Base-by-base conservation (phyloP, 495 filamentous ascomycete species). In the Podospora anserina region DNA sequence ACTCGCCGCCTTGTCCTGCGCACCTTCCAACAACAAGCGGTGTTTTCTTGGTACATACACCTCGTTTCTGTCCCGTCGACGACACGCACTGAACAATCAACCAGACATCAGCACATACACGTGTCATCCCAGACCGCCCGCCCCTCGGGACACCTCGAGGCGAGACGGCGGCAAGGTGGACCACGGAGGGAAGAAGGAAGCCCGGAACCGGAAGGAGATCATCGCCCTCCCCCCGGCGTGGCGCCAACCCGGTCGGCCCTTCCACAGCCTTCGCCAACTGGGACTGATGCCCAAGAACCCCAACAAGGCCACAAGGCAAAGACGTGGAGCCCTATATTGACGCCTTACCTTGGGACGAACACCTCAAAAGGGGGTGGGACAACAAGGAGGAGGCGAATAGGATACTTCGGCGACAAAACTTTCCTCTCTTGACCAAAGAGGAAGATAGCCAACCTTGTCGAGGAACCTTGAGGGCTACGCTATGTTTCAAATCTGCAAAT, bases 401-500 rank as follows among this genome's bases (percentile, higher is more conserved):
- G 39, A 49, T 49, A 49, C 39, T 13, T 49, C 30, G 39, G 39
- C 39, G 30, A 32, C 30, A 32, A 32, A 32, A 32, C 4, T 32
- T 32, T 32, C 30, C 30, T 32, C 4, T 32, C 30, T 32, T 32
- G 30, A 32, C 30, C 30, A 32, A 32, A 32, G 30, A 32, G 4
- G 30, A 32, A 32, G 30, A 32, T 5, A 32, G 0, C 30, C 7
- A 32, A 20, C 58, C 58, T 28, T 60, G 58, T 32, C 27, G 23
- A 61, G 39, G 23, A 5, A 61, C 59, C 59, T 61, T 61, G 59
- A 32, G 28, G 6, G 20, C 23, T 61, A 58, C 55, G 23, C 28
- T 27, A 28, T 62, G 70, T 66, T 68, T 68, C 71, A 70, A 49
- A 59, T 64, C 39, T 54, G 63, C 34, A 64, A 59, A 66, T 71